These are phyloP conservation scores for Mortierella polycephala DNA, from an alignment of 371 early-diverging fungal genomes.

Conservation along the genomic window DNA sequence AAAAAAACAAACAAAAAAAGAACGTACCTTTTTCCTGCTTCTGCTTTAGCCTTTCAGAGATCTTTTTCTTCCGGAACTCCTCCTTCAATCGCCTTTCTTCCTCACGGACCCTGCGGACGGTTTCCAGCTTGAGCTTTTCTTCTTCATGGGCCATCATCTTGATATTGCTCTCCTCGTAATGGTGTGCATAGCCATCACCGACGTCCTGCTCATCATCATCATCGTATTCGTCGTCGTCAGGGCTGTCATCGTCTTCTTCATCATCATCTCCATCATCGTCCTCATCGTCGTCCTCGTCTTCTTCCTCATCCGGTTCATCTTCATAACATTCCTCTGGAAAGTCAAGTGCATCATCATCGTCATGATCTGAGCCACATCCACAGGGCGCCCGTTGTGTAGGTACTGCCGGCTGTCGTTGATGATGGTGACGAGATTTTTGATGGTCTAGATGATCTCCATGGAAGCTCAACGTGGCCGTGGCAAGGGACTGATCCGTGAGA, in stretches of 20 bases:
- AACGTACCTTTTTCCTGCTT: conserved; percentile 44
- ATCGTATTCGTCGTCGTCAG: conserved; percentile 44
- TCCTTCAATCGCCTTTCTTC: conserved; percentile 52
- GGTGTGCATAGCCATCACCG: conserved; percentile 49
- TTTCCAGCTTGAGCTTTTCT: conserved; percentile 47
- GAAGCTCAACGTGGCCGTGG: conserved; percentile 25
- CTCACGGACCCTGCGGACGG: conserved; percentile 47
- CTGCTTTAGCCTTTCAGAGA: conserved; percentile 34
- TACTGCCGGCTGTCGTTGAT: conserved; percentile 21
- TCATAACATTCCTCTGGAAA: conserved; percentile 55
- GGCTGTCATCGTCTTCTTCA: conserved; percentile 35
- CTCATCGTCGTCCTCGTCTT: conserved; percentile 33
- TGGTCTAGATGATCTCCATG: conserved; percentile 40
- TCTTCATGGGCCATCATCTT: conserved; percentile 54
- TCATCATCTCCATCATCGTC: conserved; percentile 29
- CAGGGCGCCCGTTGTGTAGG: conserved; percentile 21
- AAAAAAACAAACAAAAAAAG: neutral
- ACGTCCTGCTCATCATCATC: conserved; percentile 55
- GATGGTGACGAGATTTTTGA: conserved; percentile 26
- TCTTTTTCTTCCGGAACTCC: conserved; percentile 47
- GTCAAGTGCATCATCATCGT: conserved; percentile 23
- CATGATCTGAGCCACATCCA: conserved; percentile 40
- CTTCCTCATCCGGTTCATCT: conserved; percentile 53
- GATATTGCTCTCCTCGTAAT: conserved; percentile 49
- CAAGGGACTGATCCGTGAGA: conserved; percentile 49